Percentiles rank a stretch among this genome's conserved stretches.
Evolutionary conservation across 306 rosid genomes (phyloP).

Genomic region (Malus fusca): DNA sequence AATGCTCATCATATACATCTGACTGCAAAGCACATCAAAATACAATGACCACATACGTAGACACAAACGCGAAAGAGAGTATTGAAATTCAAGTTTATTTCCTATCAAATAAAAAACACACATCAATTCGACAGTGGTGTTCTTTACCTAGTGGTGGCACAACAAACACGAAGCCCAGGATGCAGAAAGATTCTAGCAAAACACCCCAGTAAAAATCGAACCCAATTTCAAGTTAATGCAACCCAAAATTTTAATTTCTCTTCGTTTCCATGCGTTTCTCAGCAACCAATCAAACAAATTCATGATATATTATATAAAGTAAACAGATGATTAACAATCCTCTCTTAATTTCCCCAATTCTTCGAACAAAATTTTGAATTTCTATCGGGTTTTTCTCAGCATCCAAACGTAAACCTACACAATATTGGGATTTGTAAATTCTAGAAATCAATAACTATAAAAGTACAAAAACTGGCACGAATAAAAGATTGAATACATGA

Average conservation of each 20-base stretch:
- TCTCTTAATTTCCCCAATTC: neutral
- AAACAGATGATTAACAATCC: neutral
- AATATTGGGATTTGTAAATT: neutral
- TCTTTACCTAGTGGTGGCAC: neutral
- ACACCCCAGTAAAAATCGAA: neutral
- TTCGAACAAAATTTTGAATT: neutral
- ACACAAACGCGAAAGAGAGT: too few relatives aligned
- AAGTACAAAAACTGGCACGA: neutral
- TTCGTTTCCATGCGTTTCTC: neutral
- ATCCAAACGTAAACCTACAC: neutral
- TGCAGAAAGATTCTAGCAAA: neutral
- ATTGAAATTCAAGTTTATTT: neutral
- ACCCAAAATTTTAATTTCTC: neutral
- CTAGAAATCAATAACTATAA: too few relatives aligned
- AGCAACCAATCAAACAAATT: neutral
- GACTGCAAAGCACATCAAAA: neutral
- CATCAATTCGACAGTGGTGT: neutral
- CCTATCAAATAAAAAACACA: neutral
- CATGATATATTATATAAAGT: neutral
- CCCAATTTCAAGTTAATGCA: neutral
- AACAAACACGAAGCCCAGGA: neutral
- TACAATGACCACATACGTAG: neutral
- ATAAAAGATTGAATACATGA: neutral
- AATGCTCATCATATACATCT: neutral
- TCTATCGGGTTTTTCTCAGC: neutral